phyloP scores from a whole-genome alignment of 805 yeast genomes.

The Ogataea sp. region DNA sequence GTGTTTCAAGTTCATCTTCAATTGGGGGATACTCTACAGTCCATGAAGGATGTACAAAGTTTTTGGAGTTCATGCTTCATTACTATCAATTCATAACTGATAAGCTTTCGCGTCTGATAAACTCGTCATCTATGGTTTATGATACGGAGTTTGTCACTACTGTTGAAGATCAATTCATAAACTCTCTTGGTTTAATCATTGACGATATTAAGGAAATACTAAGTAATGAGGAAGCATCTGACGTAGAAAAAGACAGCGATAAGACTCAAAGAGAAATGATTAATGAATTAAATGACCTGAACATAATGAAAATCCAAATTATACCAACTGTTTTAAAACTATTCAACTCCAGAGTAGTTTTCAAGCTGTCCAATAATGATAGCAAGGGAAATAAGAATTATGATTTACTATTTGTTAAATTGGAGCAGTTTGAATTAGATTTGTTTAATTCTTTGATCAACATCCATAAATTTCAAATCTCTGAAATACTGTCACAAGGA shows the following conservation, averaged over 20 bases:
- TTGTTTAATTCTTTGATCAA: conserved; percentile 47
- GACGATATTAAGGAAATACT: too few species aligned
- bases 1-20: too few species aligned
- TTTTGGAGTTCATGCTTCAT: too few species aligned
- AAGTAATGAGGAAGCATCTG: too few species aligned
- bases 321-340: conserved; percentile 23
- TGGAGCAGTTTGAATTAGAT: conserved; percentile 42
- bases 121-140: background rate
- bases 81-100: too few species aligned
- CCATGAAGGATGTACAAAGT: too few species aligned
- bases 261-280: too few species aligned
- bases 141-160: background rate
- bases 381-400: conserved; percentile 34
- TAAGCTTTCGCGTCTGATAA: too few species aligned
- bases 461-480: conserved; percentile 34
- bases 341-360: background rate
- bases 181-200: background rate
- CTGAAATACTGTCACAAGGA: conserved; percentile 32
- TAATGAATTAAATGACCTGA: too few species aligned
- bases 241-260: too few species aligned
- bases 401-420: conserved; percentile 32
- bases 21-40: too few species aligned
- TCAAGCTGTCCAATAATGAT: conserved; percentile 43
- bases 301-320: too few species aligned
- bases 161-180: background rate